Evolutionary conservation across 2,329 filamentous ascomycete species (phyloP).

Genomic region (Niveomyces coronatus): DNA sequence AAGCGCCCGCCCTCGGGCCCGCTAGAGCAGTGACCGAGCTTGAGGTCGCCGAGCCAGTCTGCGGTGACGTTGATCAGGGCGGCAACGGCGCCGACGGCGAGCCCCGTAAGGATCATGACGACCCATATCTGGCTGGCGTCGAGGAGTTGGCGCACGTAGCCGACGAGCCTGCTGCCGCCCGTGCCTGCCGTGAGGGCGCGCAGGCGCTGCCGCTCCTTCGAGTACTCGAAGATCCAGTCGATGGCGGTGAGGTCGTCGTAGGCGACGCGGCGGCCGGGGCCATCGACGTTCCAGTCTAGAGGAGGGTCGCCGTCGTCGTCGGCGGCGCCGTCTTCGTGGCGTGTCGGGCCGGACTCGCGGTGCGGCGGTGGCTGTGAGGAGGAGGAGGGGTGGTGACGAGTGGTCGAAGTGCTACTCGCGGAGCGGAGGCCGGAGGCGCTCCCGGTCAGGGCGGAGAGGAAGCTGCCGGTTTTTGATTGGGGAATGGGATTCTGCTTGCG

Average conservation of each 20-base stretch:
- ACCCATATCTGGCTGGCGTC: constrained; percentile 91
- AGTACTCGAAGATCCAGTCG: constrained; percentile 99
- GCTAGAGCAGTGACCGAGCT: constrained; percentile 77
- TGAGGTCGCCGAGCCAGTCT: constrained; percentile 89
- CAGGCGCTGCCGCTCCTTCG: constrained; percentile 83
- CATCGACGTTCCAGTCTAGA: constrained; percentile 82
- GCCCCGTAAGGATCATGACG: constrained; percentile 73
- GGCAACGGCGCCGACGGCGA: constrained; percentile 74
- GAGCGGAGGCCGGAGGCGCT: constrained; percentile 15
- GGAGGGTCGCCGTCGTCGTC: constrained; percentile 36
- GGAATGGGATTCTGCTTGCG: constrained; percentile 48
- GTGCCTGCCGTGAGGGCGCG: constrained; percentile 63
- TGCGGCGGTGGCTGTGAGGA: constrained; percentile 1
- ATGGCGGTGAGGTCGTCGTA: constrained; percentile 97
- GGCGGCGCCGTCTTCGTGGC: constrained; percentile 9
- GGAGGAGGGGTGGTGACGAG: too few relatives aligned
- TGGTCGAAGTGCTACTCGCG: constrained; percentile 6
- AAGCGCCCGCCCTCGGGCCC: constrained; percentile 69
- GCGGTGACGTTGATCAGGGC: constrained; percentile 83
- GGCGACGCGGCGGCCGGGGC: constrained; percentile 77
- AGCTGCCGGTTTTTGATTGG: constrained; percentile 35
- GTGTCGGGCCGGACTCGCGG: not conserved
- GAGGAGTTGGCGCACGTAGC: constrained; percentile 60
- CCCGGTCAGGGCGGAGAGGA: constrained; percentile 39
- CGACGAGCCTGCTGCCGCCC: constrained; percentile 60